Percentiles rank a stretch among this genome's conserved stretches.
These are phyloP conservation scores for Aspergillus ibericus DNA, from an alignment of 2,329 filamentous ascomycete species.

Conservation along the genomic window DNA sequence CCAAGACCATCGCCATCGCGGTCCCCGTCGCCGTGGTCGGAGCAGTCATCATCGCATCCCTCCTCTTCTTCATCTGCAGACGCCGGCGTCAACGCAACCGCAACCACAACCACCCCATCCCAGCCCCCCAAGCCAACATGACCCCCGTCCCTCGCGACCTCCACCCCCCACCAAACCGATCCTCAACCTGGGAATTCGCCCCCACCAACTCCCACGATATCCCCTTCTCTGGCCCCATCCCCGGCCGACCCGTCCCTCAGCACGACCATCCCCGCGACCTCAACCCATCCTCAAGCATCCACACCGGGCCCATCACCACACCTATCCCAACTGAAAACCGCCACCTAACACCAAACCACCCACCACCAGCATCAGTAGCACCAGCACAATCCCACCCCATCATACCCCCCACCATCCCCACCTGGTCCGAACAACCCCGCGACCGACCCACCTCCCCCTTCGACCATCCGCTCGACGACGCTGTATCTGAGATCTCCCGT, in stretches of 20 bases:
- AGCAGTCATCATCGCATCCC: conserved; percentile 22
- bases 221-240: conserved; percentile 8
- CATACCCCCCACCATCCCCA: background rate
- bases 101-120: background rate
- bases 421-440: conserved; percentile 6
- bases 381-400: background rate
- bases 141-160: conserved; percentile 3
- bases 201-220: background rate
- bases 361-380: background rate
- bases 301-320: background rate
- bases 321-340: background rate
- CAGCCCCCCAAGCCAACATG: conserved; percentile 2
- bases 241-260: background rate
- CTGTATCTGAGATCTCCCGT: conserved; percentile 29
- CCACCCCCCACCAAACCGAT: conserved; percentile 9
- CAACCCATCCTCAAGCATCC: background rate
- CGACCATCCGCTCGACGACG: conserved; percentile 24
- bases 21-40: conserved; percentile 34
- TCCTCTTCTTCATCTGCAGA: conserved; percentile 28
- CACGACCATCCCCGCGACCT: background rate
- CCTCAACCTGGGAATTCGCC: background rate
- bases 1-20: conserved; percentile 28
- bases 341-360: background rate
- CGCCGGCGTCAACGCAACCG: conserved; percentile 21
- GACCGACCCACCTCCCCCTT: conserved; percentile 24